These are phyloP conservation scores for Alternaria consortialis DNA, from an alignment of 2,329 filamentous ascomycete species.

Conservation along the genomic window DNA sequence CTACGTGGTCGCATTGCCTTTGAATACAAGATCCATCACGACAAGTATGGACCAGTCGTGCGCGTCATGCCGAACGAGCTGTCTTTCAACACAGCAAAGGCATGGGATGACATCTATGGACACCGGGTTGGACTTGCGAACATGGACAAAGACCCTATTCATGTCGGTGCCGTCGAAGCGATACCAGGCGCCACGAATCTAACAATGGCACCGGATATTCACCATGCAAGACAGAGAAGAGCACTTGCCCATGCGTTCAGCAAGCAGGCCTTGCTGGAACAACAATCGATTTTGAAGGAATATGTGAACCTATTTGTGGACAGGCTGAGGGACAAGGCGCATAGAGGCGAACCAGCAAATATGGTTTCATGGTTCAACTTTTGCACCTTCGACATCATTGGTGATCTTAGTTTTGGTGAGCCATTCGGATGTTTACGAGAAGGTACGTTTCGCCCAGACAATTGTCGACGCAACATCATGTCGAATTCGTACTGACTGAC, in stretches of 20 bases:
- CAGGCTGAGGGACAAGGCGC: slow-evolving; percentile 48
- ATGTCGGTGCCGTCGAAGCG: slow-evolving; percentile 47
- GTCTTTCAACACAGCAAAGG: slow-evolving; percentile 44
- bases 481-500: background rate
- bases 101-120: slow-evolving; percentile 48
- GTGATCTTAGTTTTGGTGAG: slow-evolving; percentile 45
- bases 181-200: slow-evolving; percentile 50
- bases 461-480: background rate
- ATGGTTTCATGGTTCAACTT: slow-evolving; percentile 49
- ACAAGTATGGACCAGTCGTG: slow-evolving; percentile 47
- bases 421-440: slow-evolving; percentile 45
- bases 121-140: slow-evolving; percentile 43
- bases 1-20: slow-evolving; percentile 41
- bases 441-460: slow-evolving; percentile 20
- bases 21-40: slow-evolving; percentile 43
- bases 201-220: slow-evolving; percentile 50
- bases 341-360: slow-evolving; percentile 39
- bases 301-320: slow-evolving; percentile 55
- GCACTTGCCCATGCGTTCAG: slow-evolving; percentile 54
- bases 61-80: slow-evolving; percentile 48
- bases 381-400: slow-evolving; percentile 47
- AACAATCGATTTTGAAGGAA: slow-evolving; percentile 51
- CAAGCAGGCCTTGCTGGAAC: slow-evolving; percentile 51
- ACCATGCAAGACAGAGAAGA: slow-evolving; percentile 52
- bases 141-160: slow-evolving; percentile 48